Percentiles rank a stretch among this genome's conserved stretches.
These are phyloP conservation scores for Bruguiera sexangula DNA, from an alignment of 345 rosid species.

Conservation along the genomic window DNA sequence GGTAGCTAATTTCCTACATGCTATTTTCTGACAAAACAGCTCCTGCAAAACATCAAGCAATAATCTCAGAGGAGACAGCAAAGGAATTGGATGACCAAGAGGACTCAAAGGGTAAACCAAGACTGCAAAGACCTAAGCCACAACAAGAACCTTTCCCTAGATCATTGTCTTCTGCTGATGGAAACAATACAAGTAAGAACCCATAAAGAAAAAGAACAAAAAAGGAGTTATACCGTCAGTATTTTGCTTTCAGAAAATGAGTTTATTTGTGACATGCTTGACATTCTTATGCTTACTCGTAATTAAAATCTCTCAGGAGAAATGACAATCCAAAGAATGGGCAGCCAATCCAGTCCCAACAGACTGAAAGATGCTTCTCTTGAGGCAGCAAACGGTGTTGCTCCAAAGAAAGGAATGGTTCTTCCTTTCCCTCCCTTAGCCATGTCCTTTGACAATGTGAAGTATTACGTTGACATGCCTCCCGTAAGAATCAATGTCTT, in stretches of 20 bases:
- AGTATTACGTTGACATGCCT: slow-evolving; percentile 82
- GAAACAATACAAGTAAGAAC: slow-evolving; percentile 44
- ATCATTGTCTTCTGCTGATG: slow-evolving; percentile 35
- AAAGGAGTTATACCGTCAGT: not conserved
- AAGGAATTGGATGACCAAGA: slow-evolving; percentile 33
- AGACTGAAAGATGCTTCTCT: slow-evolving; percentile 23
- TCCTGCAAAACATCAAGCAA: slow-evolving; percentile 56
- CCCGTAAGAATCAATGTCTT: slow-evolving; percentile 38
- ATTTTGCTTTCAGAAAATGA: no score
- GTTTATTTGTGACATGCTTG: not conserved
- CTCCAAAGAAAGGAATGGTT: slow-evolving; percentile 65
- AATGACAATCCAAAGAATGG: slow-evolving; percentile 29
- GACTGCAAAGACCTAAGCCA: slow-evolving; percentile 22
- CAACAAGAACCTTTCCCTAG: slow-evolving; percentile 24
- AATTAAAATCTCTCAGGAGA: slow-evolving; percentile 38
- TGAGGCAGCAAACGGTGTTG: slow-evolving; percentile 26
- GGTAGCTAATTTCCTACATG: slow-evolving; percentile 1
- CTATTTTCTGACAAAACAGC: slow-evolving; percentile 35
- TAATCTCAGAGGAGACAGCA: slow-evolving; percentile 45
- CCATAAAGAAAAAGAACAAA: not conserved
- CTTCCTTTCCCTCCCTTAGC: slow-evolving; percentile 76
- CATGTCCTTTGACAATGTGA: slow-evolving; percentile 65
- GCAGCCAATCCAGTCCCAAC: slow-evolving; percentile 17
- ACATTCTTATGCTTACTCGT: not conserved
- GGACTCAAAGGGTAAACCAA: slow-evolving; percentile 26